phyloP scores from a whole-genome alignment of 192 early-diverging fungal species.

The Umbelopsis vinacea region DNA sequence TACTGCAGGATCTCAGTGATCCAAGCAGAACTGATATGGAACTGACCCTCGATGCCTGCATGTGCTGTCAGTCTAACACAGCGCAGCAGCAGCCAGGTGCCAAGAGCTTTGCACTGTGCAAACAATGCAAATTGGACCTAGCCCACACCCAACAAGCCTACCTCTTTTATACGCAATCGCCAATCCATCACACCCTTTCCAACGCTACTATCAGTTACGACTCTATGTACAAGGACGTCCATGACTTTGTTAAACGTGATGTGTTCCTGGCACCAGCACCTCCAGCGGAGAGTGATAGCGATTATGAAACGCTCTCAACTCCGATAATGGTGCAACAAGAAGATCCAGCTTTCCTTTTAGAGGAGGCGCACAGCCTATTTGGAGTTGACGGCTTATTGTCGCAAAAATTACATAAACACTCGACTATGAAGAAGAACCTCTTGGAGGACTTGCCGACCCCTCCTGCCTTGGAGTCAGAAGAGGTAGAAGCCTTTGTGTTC shows the following conservation, averaged over 20 bases:
- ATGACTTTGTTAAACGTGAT: slow-evolving; percentile 6
- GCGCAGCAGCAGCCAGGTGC: slow-evolving; percentile 15
- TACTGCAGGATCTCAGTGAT: slow-evolving; percentile 15
- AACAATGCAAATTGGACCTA: slow-evolving; percentile 19
- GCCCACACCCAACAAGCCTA: not conserved
- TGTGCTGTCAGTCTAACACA: slow-evolving; percentile 27
- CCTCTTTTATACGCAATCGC: slow-evolving; percentile 14
- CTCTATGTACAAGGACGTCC: slow-evolving; percentile 10
- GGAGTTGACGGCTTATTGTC: slow-evolving; percentile 20
- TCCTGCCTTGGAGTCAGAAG: slow-evolving; percentile 5
- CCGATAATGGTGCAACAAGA: slow-evolving; percentile 24
- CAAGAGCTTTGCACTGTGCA: slow-evolving; percentile 27
- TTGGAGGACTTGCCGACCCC: slow-evolving; percentile 8
- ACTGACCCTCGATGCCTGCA: slow-evolving; percentile 21
- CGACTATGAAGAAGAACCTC: not conserved
- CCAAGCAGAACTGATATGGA: not conserved
- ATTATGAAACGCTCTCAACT: slow-evolving; percentile 19
- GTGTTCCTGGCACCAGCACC: slow-evolving; percentile 22
- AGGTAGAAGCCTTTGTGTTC: not conserved
- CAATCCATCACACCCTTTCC: slow-evolving; percentile 45
- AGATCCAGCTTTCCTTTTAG: slow-evolving; percentile 24
- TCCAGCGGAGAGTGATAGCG: slow-evolving; percentile 17
- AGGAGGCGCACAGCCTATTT: slow-evolving; percentile 24
- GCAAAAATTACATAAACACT: slow-evolving; percentile 18
- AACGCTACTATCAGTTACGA: slow-evolving; percentile 46